phyloP scores from a whole-genome alignment of 2,329 filamentous ascomycete species.

The Xylariaceae sp. region DNA sequence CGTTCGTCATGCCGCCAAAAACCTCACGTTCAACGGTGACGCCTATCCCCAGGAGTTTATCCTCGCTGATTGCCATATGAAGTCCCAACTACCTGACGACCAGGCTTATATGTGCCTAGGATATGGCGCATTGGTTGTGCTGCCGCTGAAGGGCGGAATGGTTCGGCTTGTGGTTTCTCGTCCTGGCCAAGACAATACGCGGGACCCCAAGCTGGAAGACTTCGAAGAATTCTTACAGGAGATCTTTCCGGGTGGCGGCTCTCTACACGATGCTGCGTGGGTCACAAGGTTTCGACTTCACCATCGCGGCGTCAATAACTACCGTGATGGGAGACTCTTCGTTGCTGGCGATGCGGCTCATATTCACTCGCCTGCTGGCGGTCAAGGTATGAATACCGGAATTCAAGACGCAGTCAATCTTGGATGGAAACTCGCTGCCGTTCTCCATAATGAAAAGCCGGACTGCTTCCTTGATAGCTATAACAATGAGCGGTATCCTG shows the following conservation, averaged over 20 bases:
- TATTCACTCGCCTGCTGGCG: conserved; percentile 61
- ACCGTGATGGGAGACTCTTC: conserved; percentile 57
- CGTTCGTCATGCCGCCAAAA: conserved; percentile 47
- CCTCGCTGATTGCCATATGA: conserved; percentile 50
- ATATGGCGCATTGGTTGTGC: conserved; percentile 44
- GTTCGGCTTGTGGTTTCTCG: conserved; percentile 41
- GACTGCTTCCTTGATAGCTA: conserved; percentile 55
- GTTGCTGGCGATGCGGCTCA: conserved; percentile 65
- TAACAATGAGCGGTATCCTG: conserved; percentile 53
- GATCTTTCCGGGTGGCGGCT: conserved; percentile 40
- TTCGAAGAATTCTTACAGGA: conserved; percentile 39
- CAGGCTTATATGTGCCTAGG: conserved; percentile 42
- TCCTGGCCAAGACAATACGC: conserved; percentile 24
- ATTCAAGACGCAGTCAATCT: conserved; percentile 58
- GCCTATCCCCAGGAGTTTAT: conserved; percentile 54
- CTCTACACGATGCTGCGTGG: conserved; percentile 46
- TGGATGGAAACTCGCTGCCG: conserved; percentile 57
- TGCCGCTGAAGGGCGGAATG: conserved; percentile 38
- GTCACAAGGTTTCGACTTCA: conserved; percentile 55
- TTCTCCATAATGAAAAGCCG: conserved; percentile 44
- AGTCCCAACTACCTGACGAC: conserved; percentile 21
- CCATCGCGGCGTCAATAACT: conserved; percentile 45
- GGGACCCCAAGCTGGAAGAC: conserved; percentile 38
- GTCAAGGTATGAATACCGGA: conserved; percentile 64
- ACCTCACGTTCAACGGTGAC: conserved; percentile 50